Percentiles rank a stretch among this genome's conserved stretches.
These are phyloP conservation scores for Lagenidium sp. DNA, from an alignment of 352 stramenopile genomes.

Conservation along the genomic window DNA sequence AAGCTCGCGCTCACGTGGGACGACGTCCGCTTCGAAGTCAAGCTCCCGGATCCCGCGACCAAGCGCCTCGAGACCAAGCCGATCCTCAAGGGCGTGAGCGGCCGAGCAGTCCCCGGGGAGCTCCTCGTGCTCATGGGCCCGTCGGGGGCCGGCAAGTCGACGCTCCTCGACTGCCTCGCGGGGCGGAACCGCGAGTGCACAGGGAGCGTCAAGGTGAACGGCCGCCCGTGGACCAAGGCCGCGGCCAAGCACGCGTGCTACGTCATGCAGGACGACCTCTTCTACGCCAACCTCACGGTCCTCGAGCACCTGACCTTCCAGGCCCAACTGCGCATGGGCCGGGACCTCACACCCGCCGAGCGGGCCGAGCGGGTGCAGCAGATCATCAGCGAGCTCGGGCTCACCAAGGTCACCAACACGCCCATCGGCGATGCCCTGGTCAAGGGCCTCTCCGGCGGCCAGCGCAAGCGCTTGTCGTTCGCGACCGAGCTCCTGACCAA, in stretches of 20 bases:
- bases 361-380: conserved; percentile 38
- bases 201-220: conserved; percentile 25
- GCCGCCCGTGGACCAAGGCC: conserved; percentile 22
- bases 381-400: conserved; percentile 49
- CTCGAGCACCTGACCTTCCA: conserved; percentile 83
- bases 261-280: conserved; percentile 89
- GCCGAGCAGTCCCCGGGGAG: conserved; percentile 22
- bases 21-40: conserved; percentile 17
- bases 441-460: conserved; percentile 53
- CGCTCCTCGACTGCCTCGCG: conserved; percentile 41
- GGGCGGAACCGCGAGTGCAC: conserved; percentile 22
- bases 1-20: conserved; percentile 18
- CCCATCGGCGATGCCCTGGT: conserved; percentile 45
- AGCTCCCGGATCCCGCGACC: conserved; percentile 14
- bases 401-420: conserved; percentile 33
- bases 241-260: conserved; percentile 48
- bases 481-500: conserved; percentile 78
- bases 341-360: conserved; percentile 15
- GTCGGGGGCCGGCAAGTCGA: conserved; percentile 44
- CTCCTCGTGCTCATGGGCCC: conserved; percentile 55
- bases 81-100: conserved; percentile 38
- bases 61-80: conserved; percentile 21
- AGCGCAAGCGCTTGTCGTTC: conserved; percentile 79
- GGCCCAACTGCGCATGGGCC: conserved; percentile 68
- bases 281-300: conserved; percentile 83